Base-by-base conservation (phyloP, 2,329 filamentous ascomycete genomes). In the Fusarium paranaense region DNA sequence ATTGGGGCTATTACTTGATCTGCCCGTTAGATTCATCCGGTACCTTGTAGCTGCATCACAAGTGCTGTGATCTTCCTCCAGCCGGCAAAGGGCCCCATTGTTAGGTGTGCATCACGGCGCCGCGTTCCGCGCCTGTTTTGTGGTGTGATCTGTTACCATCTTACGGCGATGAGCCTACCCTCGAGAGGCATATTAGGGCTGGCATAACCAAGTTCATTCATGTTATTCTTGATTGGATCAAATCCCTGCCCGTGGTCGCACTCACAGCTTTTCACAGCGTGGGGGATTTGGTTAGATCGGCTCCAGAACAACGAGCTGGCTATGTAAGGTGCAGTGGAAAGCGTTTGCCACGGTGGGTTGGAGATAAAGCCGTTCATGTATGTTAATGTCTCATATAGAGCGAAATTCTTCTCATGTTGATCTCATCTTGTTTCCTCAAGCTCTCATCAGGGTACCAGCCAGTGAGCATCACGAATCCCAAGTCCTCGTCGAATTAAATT, bases 1-100 rank as follows among this genome's bases (percentile, higher is more conserved):
- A 71, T 71, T 63, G 45, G 54, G 20, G 54, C 3, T 9, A 6
- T 6, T 58, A 62, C 30, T 32, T 45, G 59, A 62, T 50, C 40
- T 47, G 30, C 40, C 42, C 20, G 33, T 61, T 61, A 47, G 40
- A 30, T 42, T 42, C 22, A 27, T 20, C 32, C 35, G 38, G 58
- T 37, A 37, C 57, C n/a, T 30, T 33, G 58, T 32, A 61, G 58
- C 27, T 32, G 59, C 42, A 50, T 50, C 32, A 10, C 11, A 62
- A 58, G 54, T 38, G 52, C 30, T 40, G 38, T 25, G 25, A 20
- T 47, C n/a, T 47, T 32, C 22, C 38, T 61, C n/a, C 38, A 22
- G 25, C n/a, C 18, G n/a, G 25, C 20, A 45, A n/a, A 7, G 10
- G 27, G 38, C 3, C 22, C 37, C 57, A 45, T 27, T 60, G 57